A percentile compares a stretch with the other conserved stretches of the same genome.
phyloP scores from a whole-genome alignment of 2,329 filamentous ascomycete genomes.

The Dactylonectria macrodidyma region DNA sequence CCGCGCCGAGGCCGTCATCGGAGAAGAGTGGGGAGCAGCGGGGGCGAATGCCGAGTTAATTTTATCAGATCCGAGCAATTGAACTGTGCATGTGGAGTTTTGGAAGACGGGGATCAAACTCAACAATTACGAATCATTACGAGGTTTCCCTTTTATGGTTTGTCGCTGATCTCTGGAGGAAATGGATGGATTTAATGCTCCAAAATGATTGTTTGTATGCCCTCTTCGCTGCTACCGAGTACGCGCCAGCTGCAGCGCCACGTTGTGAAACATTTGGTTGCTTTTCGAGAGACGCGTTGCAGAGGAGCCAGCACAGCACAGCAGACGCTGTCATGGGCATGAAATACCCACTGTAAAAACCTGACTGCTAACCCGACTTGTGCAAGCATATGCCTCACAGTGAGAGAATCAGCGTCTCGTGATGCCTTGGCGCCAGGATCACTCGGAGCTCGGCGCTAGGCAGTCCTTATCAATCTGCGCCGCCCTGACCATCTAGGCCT shows the following conservation, averaged over 20 bases:
- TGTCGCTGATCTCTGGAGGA: too few relatives aligned
- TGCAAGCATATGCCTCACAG: neutral
- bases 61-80: neutral
- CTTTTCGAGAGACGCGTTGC: too few relatives aligned
- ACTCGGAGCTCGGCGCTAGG: slow-evolving; percentile 15
- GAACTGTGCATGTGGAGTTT: too few relatives aligned
- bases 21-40: neutral
- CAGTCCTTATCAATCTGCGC: slow-evolving; percentile 23
- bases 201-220: too few relatives aligned
- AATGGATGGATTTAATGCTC: too few relatives aligned
- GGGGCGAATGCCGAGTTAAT: neutral
- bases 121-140: too few relatives aligned
- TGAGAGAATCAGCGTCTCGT: slow-evolving; percentile 6
- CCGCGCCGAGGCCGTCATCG: neutral
- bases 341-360: neutral
- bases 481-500: slow-evolving; percentile 16
- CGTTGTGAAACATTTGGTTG: too few relatives aligned
- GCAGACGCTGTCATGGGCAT: neutral
- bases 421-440: slow-evolving; percentile 21
- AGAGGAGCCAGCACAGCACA: neutral
- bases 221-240: too few relatives aligned
- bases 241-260: too few relatives aligned
- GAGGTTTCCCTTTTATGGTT: too few relatives aligned
- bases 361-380: neutral
- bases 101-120: too few relatives aligned